Evolutionary conservation across 2,329 filamentous ascomycete species (phyloP), one percentile per base, ranked within the genome.

Genomic region (Didymosphaeria variabile): DNA sequence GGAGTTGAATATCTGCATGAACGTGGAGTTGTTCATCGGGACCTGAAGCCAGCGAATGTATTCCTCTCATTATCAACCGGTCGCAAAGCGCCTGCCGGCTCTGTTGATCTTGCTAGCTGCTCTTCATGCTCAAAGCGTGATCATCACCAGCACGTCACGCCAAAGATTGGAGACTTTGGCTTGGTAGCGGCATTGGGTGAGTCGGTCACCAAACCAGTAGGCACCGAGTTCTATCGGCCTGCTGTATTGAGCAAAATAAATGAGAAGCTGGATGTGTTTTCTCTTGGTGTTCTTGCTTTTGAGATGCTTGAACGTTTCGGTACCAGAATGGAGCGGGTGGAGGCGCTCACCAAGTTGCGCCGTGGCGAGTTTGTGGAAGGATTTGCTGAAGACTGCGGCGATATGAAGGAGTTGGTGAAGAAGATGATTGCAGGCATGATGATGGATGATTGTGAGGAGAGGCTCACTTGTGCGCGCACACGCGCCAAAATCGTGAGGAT

Each of bases 91-190:
- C 77, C 79, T 0, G 74, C 81, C 4, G 82, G 84, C 19, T 82
- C 79, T 21, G 77, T 84, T n/a, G 77, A 85, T 46, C 68, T 84
- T 1, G 77, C 79, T 1, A 72, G 67, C 0, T 88, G 86, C 66
- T 66, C 68, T 10, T 66, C 79, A 1, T 90, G 87, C 60, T 60
- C 69, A 2, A 60, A 61, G 5, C 63, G 70, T 9, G 68, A 21
- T n/a, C 42, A 68, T 2, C 67, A 69, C 23, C 67, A 81, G 15
- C 85, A 84, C 60, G 77, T 87, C 34, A 84, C 83, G 42, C 86
- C 89, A 12, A 83, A 87, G 5, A 90, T 91, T 56, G 89, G 88
- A 1, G 89, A 91, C 69, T 91, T 91, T 68, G 89, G 89, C 2
- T 82, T 90, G 5, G 87, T 88, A 5, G 85, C 86, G 10, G 84